Conservation (phyloP, 169 alveolate species). For the Toxoplasma gondii region DNA sequence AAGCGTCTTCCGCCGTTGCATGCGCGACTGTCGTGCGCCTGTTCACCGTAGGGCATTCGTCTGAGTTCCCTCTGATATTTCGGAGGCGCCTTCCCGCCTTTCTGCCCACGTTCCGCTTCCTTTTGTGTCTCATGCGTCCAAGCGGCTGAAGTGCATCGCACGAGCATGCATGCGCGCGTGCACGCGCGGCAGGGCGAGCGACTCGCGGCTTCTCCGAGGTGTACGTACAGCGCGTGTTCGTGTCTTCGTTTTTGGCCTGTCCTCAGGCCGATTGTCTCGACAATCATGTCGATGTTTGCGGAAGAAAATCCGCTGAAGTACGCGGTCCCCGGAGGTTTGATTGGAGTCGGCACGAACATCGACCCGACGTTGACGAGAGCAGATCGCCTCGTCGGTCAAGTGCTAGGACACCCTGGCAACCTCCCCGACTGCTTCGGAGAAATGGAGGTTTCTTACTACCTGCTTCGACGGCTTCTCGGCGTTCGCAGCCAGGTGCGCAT, state of each 20-base stretch:
- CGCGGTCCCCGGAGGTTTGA: constrained; percentile 98
- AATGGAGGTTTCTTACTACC: constrained; percentile 84
- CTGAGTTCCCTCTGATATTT: too few species aligned
- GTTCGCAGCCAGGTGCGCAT: constrained; percentile 62
- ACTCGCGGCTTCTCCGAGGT: neutral
- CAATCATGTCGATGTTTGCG: constrained; percentile 94
- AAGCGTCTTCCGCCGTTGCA: too few species aligned
- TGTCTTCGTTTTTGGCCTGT: neutral
- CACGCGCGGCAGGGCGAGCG: too few species aligned
- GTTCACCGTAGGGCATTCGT: too few species aligned
- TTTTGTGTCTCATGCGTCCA: too few species aligned
- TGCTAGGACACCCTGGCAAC: constrained; percentile 95
- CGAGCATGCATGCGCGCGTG: too few species aligned
- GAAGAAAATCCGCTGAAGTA: constrained; percentile 97
- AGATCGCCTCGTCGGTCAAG: constrained; percentile 97
- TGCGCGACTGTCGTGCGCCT: too few species aligned
- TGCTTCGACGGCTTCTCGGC: constrained; percentile 76
- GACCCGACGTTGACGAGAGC: constrained; percentile 98
- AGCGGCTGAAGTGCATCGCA: too few species aligned
- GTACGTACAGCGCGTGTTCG: neutral
- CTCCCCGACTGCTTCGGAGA: constrained; percentile 96
- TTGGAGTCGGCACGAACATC: constrained; percentile 96
- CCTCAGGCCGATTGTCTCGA: constrained; percentile 68
- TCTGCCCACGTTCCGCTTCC: too few species aligned
- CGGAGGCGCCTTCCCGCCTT: too few species aligned